A percentile compares a stretch with the other conserved stretches of the same genome.
Conservation (phyloP, 768 basidiomycete species). For the Sarcomyxa edulis region DNA sequence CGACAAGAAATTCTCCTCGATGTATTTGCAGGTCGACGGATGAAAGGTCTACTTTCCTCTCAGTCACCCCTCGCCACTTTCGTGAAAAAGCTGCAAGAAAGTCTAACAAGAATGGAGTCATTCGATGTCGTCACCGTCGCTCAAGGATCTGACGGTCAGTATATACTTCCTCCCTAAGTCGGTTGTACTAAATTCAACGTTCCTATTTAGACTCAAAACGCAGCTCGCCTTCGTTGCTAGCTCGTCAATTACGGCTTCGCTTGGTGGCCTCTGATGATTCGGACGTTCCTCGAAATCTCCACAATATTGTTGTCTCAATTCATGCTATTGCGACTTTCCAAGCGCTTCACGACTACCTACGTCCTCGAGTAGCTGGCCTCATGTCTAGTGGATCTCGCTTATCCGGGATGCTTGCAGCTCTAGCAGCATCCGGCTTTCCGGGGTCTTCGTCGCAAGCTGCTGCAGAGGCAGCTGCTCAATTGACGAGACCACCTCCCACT, state of each 20-base stretch:
- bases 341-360: conserved; percentile 92
- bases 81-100: conserved; percentile 95
- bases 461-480: conserved; percentile 27
- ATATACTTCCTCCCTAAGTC: conserved; percentile 1
- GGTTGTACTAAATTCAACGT: conserved; percentile 3
- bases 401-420: conserved; percentile 87
- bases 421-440: conserved; percentile 67
- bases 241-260: conserved; percentile 85
- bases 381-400: conserved; percentile 60
- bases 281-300: conserved; percentile 80
- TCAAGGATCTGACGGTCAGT: conserved; percentile 73
- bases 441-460: conserved; percentile 39
- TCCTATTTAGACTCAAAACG: conserved; percentile 73
- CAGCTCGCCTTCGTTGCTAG: conserved; percentile 86
- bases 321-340: conserved; percentile 99
- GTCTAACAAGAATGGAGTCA: conserved; percentile 89
- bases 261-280: conserved; percentile 87
- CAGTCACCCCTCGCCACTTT: conserved; percentile 69
- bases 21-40: conserved; percentile 58
- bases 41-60: conserved; percentile 32
- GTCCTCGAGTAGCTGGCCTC: conserved; percentile 79
- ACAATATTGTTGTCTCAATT: conserved; percentile 93
- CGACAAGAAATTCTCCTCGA: conserved; percentile 80
- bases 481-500: conserved; percentile 22
- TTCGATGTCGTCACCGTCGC: conserved; percentile 93